These are phyloP conservation scores for Tricholoma matsutake DNA, from an alignment of 768 basidiomycete genomes.

Conservation along the genomic window DNA sequence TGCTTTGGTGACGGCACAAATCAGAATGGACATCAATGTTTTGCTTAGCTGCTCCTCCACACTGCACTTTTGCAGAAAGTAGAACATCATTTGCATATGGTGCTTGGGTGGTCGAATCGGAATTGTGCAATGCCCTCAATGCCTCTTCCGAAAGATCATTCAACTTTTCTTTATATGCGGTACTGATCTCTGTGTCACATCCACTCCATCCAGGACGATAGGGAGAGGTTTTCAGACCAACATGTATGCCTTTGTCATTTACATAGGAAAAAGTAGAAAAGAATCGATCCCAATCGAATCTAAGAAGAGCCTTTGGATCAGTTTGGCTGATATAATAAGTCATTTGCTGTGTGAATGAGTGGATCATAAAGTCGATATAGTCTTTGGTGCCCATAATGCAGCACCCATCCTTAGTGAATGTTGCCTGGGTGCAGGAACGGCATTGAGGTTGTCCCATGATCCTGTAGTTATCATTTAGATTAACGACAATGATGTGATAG, in stretches of 20 bases:
- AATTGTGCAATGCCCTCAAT: neutral
- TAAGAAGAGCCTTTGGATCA: neutral
- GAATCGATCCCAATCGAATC: neutral
- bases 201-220: neutral
- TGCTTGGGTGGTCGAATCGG: neutral
- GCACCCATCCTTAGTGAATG: neutral
- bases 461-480: neutral
- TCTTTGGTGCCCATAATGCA: neutral
- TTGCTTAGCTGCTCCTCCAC: neutral
- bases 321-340: slow-evolving; percentile 1
- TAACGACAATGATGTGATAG: neutral
- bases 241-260: neutral
- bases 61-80: neutral
- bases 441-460: neutral
- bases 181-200: neutral
- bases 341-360: neutral
- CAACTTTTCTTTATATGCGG: neutral
- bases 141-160: neutral
- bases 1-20: neutral
- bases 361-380: neutral
- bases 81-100: neutral
- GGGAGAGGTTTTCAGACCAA: neutral
- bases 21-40: neutral
- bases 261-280: neutral
- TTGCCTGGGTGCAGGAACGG: neutral